phyloP scores from a whole-genome alignment of 2,329 filamentous ascomycete genomes.

The Ophiocordyceps robertsii region DNA sequence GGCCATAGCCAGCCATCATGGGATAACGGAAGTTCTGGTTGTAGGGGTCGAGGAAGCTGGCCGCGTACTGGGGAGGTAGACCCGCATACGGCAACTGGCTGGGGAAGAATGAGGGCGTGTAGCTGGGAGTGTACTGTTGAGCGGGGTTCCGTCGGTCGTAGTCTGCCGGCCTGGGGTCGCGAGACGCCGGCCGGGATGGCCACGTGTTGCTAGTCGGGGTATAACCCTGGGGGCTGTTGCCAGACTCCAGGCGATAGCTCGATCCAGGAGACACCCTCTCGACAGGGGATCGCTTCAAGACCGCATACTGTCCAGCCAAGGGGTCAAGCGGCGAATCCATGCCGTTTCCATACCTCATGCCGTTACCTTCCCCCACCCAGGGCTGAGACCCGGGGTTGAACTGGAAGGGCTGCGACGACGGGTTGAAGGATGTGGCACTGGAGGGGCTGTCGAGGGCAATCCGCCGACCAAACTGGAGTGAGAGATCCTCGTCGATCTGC shows the following conservation, averaged over 20 bases:
- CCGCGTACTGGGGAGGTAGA: slow-evolving; percentile 20
- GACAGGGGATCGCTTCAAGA: slow-evolving; percentile 22
- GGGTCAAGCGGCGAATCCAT: slow-evolving; percentile 19
- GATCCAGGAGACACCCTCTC: slow-evolving; percentile 23
- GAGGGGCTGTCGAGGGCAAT: slow-evolving; percentile 19
- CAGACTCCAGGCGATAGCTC: slow-evolving; percentile 15
- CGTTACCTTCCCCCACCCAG: slow-evolving; percentile 24
- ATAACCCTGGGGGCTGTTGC: slow-evolving; percentile 12
- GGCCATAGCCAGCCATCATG: slow-evolving; percentile 17
- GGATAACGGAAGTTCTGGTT: slow-evolving; percentile 18
- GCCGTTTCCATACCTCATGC: slow-evolving; percentile 13
- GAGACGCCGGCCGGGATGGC: slow-evolving; percentile 19
- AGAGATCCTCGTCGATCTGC: slow-evolving; percentile 24
- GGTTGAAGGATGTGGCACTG: slow-evolving; percentile 12
- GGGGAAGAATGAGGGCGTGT: slow-evolving; percentile 16
- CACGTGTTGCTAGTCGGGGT: slow-evolving; percentile 22
- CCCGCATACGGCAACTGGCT: slow-evolving; percentile 14
- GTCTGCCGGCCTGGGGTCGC: slow-evolving; percentile 22
- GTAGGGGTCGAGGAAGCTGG: slow-evolving; percentile 23
- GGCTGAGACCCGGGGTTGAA: slow-evolving; percentile 32
- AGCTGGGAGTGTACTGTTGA: slow-evolving; percentile 17
- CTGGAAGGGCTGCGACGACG: slow-evolving; percentile 25
- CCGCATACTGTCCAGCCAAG: slow-evolving; percentile 11
- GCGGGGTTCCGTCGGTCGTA: slow-evolving; percentile 22
- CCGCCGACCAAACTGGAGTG: slow-evolving; percentile 18